These are phyloP conservation scores for Penicillium mononematosum DNA, from an alignment of 495 filamentous ascomycete species.

Conservation along the genomic window DNA sequence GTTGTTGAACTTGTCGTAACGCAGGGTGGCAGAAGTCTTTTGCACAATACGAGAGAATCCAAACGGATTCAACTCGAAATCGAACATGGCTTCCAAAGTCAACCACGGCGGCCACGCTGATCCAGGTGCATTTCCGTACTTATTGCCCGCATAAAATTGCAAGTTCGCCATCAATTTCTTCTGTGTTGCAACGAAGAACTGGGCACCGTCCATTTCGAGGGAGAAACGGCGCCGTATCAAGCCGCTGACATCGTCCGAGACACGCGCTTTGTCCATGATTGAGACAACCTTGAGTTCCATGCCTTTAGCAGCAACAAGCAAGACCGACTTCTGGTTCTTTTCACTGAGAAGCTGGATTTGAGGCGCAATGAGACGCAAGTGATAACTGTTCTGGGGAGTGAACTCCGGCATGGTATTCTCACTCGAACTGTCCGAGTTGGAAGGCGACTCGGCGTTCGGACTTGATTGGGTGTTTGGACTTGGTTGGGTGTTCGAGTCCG, in stretches of 20 bases:
- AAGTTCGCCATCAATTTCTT: conserved; percentile 82
- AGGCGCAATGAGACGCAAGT: conserved; percentile 90
- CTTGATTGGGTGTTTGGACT: conserved; percentile 32
- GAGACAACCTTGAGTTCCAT: conserved; percentile 97
- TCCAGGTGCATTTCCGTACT: conserved; percentile 79
- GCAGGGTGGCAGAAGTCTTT: conserved; percentile 86
- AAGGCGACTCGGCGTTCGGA: conserved; percentile 24
- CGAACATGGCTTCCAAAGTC: conserved; percentile 96
- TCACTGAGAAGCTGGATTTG: conserved; percentile 98
- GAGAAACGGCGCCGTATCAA: conserved; percentile 92
- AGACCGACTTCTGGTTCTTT: conserved; percentile 89
- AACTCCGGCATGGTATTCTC: conserved; percentile 85
- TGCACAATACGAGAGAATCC: conserved; percentile 94
- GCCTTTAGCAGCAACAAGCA: conserved; percentile 89
- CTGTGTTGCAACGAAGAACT: conserved; percentile 95
- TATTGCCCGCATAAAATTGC: conserved; percentile 90
- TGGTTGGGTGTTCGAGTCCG: conserved; percentile 30
- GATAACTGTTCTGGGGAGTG: conserved; percentile 89
- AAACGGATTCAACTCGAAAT: conserved; percentile 87
- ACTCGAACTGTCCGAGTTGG: conserved; percentile 56
- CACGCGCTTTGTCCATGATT: conserved; percentile 93
- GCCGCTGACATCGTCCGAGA: conserved; percentile 89
- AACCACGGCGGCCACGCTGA: conserved; percentile 98
- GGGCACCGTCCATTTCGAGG: conserved; percentile 90
- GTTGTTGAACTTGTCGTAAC: conserved; percentile 98